Evolutionary conservation across 2,329 filamentous ascomycete species (phyloP).

Genomic region (Cercospora brassicicola): DNA sequence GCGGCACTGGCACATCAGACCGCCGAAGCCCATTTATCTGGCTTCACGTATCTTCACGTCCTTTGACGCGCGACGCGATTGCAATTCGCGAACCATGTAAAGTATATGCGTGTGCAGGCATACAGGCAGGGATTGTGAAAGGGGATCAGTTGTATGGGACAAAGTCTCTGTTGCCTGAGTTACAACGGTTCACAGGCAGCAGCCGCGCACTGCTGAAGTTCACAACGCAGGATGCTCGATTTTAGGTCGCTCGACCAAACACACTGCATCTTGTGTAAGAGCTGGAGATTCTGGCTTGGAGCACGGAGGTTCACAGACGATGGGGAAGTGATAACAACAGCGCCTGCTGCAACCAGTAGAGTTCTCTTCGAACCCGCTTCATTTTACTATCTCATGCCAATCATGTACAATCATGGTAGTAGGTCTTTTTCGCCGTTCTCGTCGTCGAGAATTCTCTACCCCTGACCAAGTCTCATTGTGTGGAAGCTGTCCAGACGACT

Average conservation of each 20-base stretch:
- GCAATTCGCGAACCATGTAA: constrained; percentile 5
- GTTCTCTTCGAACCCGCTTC: not conserved
- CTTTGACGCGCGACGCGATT: not conserved
- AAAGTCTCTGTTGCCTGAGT: not conserved
- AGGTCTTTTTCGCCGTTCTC: not conserved
- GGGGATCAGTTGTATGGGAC: not conserved
- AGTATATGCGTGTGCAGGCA: constrained; percentile 6
- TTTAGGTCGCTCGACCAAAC: not conserved
- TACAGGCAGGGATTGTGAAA: not conserved
- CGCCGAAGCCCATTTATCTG: not conserved
- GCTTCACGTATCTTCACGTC: constrained; percentile 6
- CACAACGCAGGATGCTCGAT: not conserved
- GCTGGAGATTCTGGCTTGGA: not conserved
- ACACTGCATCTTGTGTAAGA: not conserved
- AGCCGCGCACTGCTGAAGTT: not conserved
- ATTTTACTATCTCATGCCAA: not conserved
- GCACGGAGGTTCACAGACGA: not conserved
- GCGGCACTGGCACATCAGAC: not conserved
- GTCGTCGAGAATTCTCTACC: not conserved
- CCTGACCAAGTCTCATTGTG: not conserved
- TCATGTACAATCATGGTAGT: not conserved
- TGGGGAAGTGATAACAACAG: too few species aligned
- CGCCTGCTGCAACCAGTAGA: too few species aligned
- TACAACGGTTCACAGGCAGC: not conserved
- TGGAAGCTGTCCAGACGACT: not conserved